A percentile compares a stretch with the other conserved stretches of the same genome.
Evolutionary conservation across 1,284 basidiomycete genomes (phyloP).

Genomic region (Amylostereum areolatum): DNA sequence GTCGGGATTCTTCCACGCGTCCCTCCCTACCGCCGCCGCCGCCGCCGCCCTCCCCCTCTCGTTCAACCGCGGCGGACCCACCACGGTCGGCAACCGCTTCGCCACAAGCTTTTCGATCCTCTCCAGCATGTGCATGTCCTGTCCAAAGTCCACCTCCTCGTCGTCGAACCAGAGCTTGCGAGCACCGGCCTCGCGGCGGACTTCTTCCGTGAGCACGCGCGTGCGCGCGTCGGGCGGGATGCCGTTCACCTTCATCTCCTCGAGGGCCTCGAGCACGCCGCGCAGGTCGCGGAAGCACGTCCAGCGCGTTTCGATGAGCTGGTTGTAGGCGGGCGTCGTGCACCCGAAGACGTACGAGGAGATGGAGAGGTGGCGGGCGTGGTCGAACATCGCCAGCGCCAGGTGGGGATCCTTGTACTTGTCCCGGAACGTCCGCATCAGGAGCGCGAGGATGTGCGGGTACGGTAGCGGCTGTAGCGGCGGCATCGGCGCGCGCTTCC

Average conservation of each 20-base stretch:
- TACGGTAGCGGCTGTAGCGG: slow-evolving; percentile 60
- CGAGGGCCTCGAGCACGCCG: slow-evolving; percentile 63
- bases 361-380: slow-evolving; percentile 67
- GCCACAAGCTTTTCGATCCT: too few relatives aligned
- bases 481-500: slow-evolving; percentile 9
- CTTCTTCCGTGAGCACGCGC: slow-evolving; percentile 50
- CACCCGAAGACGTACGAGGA: slow-evolving; percentile 84
- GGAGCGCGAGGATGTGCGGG: slow-evolving; percentile 63
- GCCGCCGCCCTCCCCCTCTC: too few relatives aligned
- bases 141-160: too few relatives aligned
- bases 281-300: slow-evolving; percentile 72
- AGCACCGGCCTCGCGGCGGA: slow-evolving; percentile 60
- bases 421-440: slow-evolving; percentile 72
- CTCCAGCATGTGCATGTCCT: too few relatives aligned
- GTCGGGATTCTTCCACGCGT: too few relatives aligned
- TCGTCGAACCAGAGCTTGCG: too few relatives aligned
- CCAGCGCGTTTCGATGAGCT: slow-evolving; percentile 79
- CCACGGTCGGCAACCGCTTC: too few relatives aligned
- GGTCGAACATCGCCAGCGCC: slow-evolving; percentile 76
- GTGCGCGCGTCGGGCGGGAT: slow-evolving; percentile 62
- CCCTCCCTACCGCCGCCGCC: too few relatives aligned
- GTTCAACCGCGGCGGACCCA: too few relatives aligned
- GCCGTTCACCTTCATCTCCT: slow-evolving; percentile 80
- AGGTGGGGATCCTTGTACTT: slow-evolving; percentile 76
- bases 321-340: slow-evolving; percentile 80